phyloP scores from a whole-genome alignment of 2,329 filamentous ascomycete species.

The Emergomyces africanus region DNA sequence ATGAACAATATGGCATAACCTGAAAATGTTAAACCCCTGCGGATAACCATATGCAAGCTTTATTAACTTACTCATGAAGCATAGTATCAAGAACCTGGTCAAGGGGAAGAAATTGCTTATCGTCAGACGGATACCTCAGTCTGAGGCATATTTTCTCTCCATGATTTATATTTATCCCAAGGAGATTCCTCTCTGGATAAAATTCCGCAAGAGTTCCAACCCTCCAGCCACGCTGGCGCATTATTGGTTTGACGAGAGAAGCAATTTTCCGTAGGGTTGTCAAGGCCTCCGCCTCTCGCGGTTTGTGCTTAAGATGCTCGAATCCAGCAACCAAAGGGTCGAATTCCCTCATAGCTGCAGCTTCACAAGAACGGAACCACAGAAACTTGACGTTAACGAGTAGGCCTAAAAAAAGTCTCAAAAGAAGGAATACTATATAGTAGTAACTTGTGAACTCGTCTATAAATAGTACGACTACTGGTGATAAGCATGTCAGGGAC shows the following conservation, averaged over 20 bases:
- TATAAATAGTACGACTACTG: too few species aligned
- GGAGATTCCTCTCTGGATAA: conserved; percentile 60
- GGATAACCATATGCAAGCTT: not conserved
- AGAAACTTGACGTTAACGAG: not conserved
- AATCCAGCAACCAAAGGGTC: conserved; percentile 39
- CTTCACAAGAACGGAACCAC: not conserved
- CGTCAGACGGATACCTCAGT: conserved; percentile 62
- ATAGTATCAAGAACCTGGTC: conserved; percentile 80
- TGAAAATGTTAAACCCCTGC: conserved; percentile 15
- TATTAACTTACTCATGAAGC: conserved; percentile 58
- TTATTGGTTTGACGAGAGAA: conserved; percentile 86
- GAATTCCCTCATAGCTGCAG: conserved; percentile 24
- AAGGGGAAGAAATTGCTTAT: conserved; percentile 62
- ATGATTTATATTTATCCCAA: conserved; percentile 68
- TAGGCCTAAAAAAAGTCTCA: not conserved
- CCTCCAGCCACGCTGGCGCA: conserved; percentile 73
- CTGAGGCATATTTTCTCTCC: conserved; percentile 73
- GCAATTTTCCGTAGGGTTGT: conserved; percentile 64
- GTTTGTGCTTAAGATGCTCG: conserved; percentile 39
- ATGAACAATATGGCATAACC: conserved; percentile 70
- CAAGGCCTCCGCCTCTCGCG: conserved; percentile 39
- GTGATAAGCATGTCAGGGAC: too few species aligned
- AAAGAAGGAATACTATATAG: too few species aligned
- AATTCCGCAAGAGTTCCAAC: conserved; percentile 75
- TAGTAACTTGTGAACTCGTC: not conserved